phyloP scores from a whole-genome alignment of 208 protist genomes.

The Trypanosoma platydactyli region DNA sequence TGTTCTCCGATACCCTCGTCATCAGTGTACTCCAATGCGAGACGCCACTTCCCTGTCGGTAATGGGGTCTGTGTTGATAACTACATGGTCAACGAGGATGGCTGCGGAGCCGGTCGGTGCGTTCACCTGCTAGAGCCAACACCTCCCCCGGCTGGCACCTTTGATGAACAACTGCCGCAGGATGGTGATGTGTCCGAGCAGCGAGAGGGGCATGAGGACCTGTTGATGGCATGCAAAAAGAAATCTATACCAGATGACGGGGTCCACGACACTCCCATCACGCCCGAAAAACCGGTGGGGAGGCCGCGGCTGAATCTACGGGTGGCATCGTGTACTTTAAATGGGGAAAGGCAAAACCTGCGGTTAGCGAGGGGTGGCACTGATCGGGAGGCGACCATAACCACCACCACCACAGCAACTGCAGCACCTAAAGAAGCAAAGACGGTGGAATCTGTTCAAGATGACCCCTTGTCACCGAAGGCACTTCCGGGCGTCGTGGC shows the following conservation, averaged over 20 bases:
- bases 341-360: neutral
- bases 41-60: neutral
- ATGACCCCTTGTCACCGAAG: too few species aligned
- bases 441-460: too few species aligned
- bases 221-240: neutral
- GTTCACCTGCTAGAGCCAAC: constrained; percentile 21
- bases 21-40: neutral
- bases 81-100: constrained; percentile 1
- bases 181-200: neutral
- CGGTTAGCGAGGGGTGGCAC: neutral
- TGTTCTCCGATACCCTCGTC: neutral
- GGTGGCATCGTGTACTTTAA: neutral
- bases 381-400: neutral
- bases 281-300: neutral
- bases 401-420: neutral
- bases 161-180: neutral
- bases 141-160: constrained; percentile 14
- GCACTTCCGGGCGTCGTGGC: neutral
- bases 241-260: neutral
- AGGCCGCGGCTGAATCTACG: constrained; percentile 8
- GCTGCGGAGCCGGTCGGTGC: constrained; percentile 8
- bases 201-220: neutral
- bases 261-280: neutral
- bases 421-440: too few species aligned
- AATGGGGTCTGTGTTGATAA: neutral